Percentiles rank a stretch among this genome's conserved stretches.
These are phyloP conservation scores for Sequoia sempervirens DNA, from an alignment of 75 land plant species.

Conservation along the genomic window DNA sequence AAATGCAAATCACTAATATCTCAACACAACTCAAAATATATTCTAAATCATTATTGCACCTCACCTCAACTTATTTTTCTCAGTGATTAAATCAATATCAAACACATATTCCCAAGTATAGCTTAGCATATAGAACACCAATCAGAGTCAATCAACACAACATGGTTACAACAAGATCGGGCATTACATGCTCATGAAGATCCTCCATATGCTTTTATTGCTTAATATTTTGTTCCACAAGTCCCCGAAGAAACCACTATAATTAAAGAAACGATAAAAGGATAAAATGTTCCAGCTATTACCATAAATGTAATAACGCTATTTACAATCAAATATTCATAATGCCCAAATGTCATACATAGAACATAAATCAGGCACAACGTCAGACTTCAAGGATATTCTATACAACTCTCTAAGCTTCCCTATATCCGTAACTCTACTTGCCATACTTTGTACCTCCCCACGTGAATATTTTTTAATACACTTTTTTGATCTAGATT, in stretches of 20 bases:
- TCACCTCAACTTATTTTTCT: neutral
- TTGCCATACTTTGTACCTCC: constrained; percentile 19
- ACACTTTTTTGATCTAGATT: constrained; percentile 14
- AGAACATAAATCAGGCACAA: constrained; percentile 37
- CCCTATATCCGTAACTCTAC: constrained; percentile 33
- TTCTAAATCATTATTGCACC: neutral
- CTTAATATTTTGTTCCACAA: neutral
- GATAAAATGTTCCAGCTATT: neutral
- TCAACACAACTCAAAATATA: neutral
- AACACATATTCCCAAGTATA: neutral
- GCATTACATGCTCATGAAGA: neutral
- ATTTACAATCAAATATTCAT: constrained; percentile 9
- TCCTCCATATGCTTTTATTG: neutral
- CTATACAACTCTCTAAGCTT: constrained; percentile 79
- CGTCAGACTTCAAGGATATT: constrained; percentile 55
- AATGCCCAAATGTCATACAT: constrained; percentile 66
- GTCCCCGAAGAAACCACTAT: neutral
- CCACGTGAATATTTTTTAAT: constrained; percentile 12
- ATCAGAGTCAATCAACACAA: neutral
- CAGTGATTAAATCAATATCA: neutral
- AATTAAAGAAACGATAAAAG: neutral
- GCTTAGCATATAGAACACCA: neutral
- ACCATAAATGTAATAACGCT: neutral
- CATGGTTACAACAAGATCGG: neutral
- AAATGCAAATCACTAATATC: neutral